Conservation (phyloP, 108 stramenopile species). For the Cylindrotheca fusiformis region DNA sequence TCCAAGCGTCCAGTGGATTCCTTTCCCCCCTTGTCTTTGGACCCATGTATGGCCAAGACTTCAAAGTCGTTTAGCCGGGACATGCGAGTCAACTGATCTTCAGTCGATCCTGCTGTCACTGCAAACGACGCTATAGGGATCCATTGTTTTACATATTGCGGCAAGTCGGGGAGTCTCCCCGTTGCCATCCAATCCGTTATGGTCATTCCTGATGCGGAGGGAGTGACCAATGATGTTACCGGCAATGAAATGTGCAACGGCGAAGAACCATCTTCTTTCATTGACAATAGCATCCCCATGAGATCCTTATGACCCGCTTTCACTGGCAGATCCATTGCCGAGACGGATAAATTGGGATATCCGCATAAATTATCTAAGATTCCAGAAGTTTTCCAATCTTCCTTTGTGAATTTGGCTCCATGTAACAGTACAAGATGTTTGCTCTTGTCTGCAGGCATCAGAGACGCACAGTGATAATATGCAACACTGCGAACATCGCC, state of each 20-base stretch:
- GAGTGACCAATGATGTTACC: constrained; percentile 60
- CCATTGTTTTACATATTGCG: constrained; percentile 43
- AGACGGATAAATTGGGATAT: constrained; percentile 28
- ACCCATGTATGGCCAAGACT: constrained; percentile 65
- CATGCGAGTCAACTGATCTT: constrained; percentile 11
- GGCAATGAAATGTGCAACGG: too few relatives aligned
- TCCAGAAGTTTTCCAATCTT: constrained; percentile 70
- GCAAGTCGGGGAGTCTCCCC: constrained; percentile 17
- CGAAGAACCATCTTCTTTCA: constrained; percentile 9
- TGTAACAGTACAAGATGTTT: constrained; percentile 61
- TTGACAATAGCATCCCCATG: constrained; percentile 24
- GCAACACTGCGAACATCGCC: too few relatives aligned
- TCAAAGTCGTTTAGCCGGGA: neutral
- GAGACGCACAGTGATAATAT: neutral
- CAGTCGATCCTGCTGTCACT: constrained; percentile 13
- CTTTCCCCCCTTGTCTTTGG: constrained; percentile 53
- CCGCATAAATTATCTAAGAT: constrained; percentile 53
- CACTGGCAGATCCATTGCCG: constrained; percentile 67
- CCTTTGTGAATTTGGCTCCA: constrained; percentile 74
- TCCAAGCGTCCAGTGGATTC: constrained; percentile 37
- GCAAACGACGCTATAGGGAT: constrained; percentile 69
- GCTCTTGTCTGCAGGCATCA: neutral
- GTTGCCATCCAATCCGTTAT: constrained; percentile 41
- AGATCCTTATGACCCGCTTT: constrained; percentile 40
- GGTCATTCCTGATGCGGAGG: constrained; percentile 72